phyloP scores from a whole-genome alignment of 192 early-diverging fungal genomes.

The Gamsiella multidivaricata region DNA sequence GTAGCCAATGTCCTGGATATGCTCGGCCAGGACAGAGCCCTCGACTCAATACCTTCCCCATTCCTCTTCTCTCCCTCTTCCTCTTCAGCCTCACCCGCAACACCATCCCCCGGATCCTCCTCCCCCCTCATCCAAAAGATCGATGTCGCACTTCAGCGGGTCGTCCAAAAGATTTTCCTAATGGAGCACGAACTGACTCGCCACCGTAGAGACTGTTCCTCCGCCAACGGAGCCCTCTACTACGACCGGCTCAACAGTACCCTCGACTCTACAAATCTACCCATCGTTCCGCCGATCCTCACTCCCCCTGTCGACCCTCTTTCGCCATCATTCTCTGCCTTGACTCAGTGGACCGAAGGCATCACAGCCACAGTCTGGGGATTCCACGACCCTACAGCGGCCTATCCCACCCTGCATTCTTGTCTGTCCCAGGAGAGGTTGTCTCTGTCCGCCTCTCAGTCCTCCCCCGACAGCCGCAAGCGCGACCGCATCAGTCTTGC shows the following conservation, averaged over 20 bases:
- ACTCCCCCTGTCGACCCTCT: constrained; percentile 42
- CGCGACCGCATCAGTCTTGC: neutral
- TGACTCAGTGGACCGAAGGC: constrained; percentile 23
- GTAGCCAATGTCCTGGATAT: constrained; percentile 39
- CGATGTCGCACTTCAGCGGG: constrained; percentile 22
- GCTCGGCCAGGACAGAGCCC: constrained; percentile 19
- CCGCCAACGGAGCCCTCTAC: neutral
- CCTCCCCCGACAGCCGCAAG: neutral
- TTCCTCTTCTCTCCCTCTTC: constrained; percentile 19
- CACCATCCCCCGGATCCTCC: too few species aligned
- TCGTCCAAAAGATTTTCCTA: constrained; percentile 44
- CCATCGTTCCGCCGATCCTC: constrained; percentile 26
- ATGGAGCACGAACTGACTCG: constrained; percentile 42
- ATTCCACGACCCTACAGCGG: constrained; percentile 12
- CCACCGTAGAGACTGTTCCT: constrained; percentile 14
- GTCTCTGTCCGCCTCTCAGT: neutral
- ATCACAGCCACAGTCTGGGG: constrained; percentile 19
- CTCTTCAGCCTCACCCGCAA: neutral
- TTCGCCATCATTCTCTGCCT: constrained; percentile 26
- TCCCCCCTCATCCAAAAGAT: constrained; percentile 32
- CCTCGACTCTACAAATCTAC: constrained; percentile 1
- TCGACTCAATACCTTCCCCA: constrained; percentile 19
- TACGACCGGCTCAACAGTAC: neutral
- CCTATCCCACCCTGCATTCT: constrained; percentile 6
- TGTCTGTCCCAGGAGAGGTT: neutral